Base-by-base conservation (phyloP, 257 asterid species). In the Solanum corneliomulleri region DNA sequence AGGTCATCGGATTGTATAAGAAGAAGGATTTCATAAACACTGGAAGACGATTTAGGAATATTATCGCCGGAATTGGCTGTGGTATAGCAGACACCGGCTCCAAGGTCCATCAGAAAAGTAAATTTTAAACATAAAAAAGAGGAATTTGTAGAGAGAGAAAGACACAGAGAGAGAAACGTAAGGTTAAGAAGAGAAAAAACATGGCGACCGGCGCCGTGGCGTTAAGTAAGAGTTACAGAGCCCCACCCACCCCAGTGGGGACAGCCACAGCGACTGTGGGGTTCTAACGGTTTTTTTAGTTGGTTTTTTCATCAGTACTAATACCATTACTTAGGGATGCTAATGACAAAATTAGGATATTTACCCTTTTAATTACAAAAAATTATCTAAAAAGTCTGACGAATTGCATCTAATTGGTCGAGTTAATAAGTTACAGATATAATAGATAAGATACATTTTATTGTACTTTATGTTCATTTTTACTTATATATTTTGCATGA, bases 1-100 rank as follows among this genome's bases (percentile, higher is more conserved):
- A 83, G 86, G 49, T 91, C 97, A 76, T 91, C 93, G 49, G 98
- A 95, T 64, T 90, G 93, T 56, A 94, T 88, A 16, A 96, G 94
- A 64, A 86, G 77, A 56, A 94, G 93, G n/a, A 89, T 93, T 37
- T 93, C 93, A n/a, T 58, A 88, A 82, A 92, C 94, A 66, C 85
- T 35, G 23, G 92, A 74, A 2, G 94, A 87, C 33, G 92, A 90
- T 66, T 87, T 87, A 33, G 88, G 86, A 60, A 52, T 41, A 87
- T 88, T 95, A 7, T 86, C 86, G 41, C 90, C 94, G 87, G 87
- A 69, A 16, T 15, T 15, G 12, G 7, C 12, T 20, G 6, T 69
- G 39, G 74, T 68, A 11, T 68, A 68, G 39, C 39, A 3, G 11
- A 14, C 21, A 16, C 25, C 13, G 77, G n/a, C 77, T 70, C 0